A percentile compares a stretch with the other conserved stretches of the same genome.
phyloP scores from a whole-genome alignment of 2,329 filamentous ascomycete species.

The Trichoderma gracile region DNA sequence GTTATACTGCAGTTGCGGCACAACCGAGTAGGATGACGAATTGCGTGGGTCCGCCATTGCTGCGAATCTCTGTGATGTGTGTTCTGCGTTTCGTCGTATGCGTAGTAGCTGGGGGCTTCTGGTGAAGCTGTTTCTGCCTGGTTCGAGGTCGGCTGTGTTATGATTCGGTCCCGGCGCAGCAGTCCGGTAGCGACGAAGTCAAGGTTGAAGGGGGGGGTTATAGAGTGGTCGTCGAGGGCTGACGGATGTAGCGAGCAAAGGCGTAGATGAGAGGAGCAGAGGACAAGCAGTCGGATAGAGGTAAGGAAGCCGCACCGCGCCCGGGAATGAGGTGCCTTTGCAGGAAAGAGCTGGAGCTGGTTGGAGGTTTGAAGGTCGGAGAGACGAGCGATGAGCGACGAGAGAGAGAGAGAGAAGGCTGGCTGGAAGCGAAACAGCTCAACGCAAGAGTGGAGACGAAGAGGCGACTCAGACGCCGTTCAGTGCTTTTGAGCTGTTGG shows the following conservation, averaged over 20 bases:
- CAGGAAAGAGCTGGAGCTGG: neutral
- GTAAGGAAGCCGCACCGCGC: neutral
- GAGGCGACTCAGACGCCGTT: neutral
- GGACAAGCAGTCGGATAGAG: neutral
- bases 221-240: neutral
- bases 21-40: conserved; percentile 60
- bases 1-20: conserved; percentile 82
- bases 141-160: neutral
- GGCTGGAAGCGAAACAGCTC: conserved; percentile 23
- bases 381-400: neutral
- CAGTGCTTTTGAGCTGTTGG: neutral
- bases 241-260: neutral
- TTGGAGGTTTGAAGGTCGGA: conserved; percentile 9
- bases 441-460: conserved; percentile 14
- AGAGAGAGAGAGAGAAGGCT: conserved; percentile 7
- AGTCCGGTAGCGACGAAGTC: conserved; percentile 1
- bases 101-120: conserved; percentile 5
- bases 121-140: neutral
- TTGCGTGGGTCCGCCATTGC: conserved; percentile 59
- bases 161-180: conserved; percentile 1
- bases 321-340: neutral
- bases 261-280: neutral
- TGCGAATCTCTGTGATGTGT: conserved; percentile 24
- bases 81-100: neutral
- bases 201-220: neutral